Conservation (phyloP, 164 flowering plant species). For the Tinospora cordifolia region DNA sequence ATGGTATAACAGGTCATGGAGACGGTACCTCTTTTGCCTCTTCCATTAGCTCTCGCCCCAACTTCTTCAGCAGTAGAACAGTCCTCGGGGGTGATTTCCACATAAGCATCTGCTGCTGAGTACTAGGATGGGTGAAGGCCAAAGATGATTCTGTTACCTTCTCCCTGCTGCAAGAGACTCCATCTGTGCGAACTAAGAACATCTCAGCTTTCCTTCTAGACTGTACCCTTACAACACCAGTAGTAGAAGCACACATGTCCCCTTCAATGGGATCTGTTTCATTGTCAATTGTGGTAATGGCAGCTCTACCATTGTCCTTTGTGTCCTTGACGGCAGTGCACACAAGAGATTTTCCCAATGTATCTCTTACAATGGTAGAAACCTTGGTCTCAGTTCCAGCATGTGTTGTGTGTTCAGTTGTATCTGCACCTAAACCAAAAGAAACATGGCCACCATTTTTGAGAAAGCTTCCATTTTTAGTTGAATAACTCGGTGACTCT, state of each 20-base stretch:
- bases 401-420: constrained; percentile 14
- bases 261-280: constrained; percentile 47
- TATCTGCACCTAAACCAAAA: constrained; percentile 22
- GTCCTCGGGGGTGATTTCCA: constrained; percentile 97
- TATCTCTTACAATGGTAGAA: constrained; percentile 16
- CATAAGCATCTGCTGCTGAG: constrained; percentile 99
- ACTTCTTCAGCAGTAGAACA: constrained; percentile 77
- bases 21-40: constrained; percentile 87
- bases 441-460: constrained; percentile 19
- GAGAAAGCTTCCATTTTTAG: constrained; percentile 19
- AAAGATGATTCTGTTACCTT: constrained; percentile 93
- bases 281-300: constrained; percentile 32
- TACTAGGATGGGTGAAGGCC: constrained; percentile 96
- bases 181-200: constrained; percentile 96
- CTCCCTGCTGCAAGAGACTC: constrained; percentile 81
- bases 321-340: constrained; percentile 18
- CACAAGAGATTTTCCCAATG: constrained; percentile 11
- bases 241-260: constrained; percentile 95
- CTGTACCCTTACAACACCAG: constrained; percentile 94
- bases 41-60: constrained; percentile 87
- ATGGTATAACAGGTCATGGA: constrained; percentile 4
- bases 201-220: constrained; percentile 97
- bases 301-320: constrained; percentile 22
- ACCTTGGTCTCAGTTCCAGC: constrained; percentile 12
- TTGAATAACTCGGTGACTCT: constrained; percentile 13